Conservation (phyloP, 768 basidiomycete species). For the Lyophyllum atratum region DNA sequence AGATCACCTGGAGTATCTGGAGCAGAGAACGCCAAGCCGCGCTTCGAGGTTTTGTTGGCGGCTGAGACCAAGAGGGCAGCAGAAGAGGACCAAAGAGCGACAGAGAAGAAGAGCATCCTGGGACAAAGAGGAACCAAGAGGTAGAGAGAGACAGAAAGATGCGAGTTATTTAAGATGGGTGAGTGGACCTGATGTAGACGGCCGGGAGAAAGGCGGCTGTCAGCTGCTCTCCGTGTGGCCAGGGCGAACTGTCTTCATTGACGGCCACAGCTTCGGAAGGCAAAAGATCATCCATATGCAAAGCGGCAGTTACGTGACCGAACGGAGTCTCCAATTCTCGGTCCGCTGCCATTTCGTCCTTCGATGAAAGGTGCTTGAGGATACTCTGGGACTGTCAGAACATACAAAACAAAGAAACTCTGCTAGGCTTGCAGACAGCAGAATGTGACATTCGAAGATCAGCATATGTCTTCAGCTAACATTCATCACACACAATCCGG, state of each 20-base stretch:
- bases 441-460: slow-evolving; percentile 10
- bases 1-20: slow-evolving; percentile 43
- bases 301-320: neutral
- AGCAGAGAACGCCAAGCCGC: slow-evolving; percentile 47
- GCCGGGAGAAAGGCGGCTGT: slow-evolving; percentile 31
- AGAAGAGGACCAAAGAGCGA: slow-evolving; percentile 24
- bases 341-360: neutral
- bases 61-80: slow-evolving; percentile 29
- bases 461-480: slow-evolving; percentile 7
- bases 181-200: slow-evolving; percentile 3
- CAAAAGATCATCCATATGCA: slow-evolving; percentile 1
- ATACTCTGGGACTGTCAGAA: neutral
- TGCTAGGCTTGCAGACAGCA: neutral
- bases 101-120: slow-evolving; percentile 28
- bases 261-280: slow-evolving; percentile 14
- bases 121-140: slow-evolving; percentile 8
- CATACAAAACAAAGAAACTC: neutral
- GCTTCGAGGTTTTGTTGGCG: slow-evolving; percentile 41
- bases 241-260: slow-evolving; percentile 40
- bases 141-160: slow-evolving; percentile 1
- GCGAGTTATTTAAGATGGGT: slow-evolving; percentile 12
- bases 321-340: neutral
- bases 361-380: neutral
- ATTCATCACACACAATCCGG: slow-evolving; percentile 7
- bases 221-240: slow-evolving; percentile 32